Evolutionary conservation across 2,329 filamentous ascomycete genomes (phyloP).

Genomic region (Juglanconis sp.): DNA sequence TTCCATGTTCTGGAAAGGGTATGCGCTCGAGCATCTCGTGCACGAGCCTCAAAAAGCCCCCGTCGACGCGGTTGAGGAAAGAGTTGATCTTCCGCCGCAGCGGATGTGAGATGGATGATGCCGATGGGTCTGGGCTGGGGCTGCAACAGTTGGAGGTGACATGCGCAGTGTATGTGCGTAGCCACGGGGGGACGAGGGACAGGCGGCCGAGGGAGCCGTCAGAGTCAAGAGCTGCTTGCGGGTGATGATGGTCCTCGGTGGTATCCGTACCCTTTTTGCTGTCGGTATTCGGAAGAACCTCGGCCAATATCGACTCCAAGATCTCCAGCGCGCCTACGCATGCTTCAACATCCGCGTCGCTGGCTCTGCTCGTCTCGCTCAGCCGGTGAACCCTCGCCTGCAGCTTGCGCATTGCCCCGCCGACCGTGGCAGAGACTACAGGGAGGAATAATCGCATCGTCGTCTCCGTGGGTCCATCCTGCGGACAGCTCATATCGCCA

Average conservation of each 20-base stretch:
- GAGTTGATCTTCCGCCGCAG: constrained; percentile 36
- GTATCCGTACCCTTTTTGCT: no score
- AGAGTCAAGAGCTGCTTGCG: no score
- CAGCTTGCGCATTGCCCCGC: constrained; percentile 16
- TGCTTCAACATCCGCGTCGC: constrained; percentile 8
- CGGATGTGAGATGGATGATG: constrained; percentile 26
- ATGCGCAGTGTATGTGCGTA: constrained; percentile 32
- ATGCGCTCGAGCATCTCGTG: constrained; percentile 29
- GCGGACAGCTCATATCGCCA: neutral
- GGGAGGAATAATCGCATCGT: constrained; percentile 13
- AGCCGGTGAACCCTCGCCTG: constrained; percentile 14
- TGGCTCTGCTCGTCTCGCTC: neutral
- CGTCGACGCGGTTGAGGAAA: constrained; percentile 37
- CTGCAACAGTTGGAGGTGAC: constrained; percentile 26
- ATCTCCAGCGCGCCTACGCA: constrained; percentile 22
- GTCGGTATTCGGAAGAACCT: constrained; percentile 16
- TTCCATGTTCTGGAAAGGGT: neutral
- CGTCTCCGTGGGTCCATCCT: neutral
- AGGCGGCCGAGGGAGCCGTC: constrained; percentile 18
- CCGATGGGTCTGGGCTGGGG: no score
- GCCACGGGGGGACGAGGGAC: constrained; percentile 31
- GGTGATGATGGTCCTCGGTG: constrained; percentile 2
- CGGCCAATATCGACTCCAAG: constrained; percentile 23
- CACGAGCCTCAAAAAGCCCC: constrained; percentile 31
- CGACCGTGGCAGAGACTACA: constrained; percentile 22